A percentile compares a stretch with the other conserved stretches of the same genome.
Conservation (phyloP, 371 early-diverging fungal species). For the Mortierella sp. region DNA sequence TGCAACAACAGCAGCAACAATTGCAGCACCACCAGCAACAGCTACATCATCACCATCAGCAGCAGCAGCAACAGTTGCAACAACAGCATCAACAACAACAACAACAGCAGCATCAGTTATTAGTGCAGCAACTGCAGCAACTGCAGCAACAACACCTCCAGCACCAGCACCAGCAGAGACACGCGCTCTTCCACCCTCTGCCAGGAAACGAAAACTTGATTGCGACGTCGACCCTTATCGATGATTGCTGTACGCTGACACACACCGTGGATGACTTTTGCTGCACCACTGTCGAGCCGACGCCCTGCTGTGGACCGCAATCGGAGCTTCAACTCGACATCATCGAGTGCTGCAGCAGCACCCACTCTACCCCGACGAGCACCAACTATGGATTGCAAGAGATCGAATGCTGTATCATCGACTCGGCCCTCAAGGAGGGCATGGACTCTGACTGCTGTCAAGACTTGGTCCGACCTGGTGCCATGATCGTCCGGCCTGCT, state of each 20-base stretch:
- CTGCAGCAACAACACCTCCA: conserved; percentile 15
- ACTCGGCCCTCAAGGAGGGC: conserved; percentile 42
- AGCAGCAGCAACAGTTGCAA: neutral
- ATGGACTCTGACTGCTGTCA: conserved; percentile 55
- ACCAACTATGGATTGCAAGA: conserved; percentile 35
- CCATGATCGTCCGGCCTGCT: conserved; percentile 12
- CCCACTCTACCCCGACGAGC: conserved; percentile 24
- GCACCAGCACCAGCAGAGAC: conserved; percentile 14
- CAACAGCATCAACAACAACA: conserved; percentile 24
- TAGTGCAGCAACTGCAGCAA: conserved; percentile 8
- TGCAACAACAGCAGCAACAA: conserved; percentile 26
- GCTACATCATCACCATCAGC: conserved; percentile 2
- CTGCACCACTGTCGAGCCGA: conserved; percentile 45
- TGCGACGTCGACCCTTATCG: conserved; percentile 14
- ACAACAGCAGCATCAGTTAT: conserved; percentile 42
- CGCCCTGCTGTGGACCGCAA: conserved; percentile 41
- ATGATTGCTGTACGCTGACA: conserved; percentile 47
- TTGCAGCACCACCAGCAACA: neutral
- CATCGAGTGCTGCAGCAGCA: conserved; percentile 39
- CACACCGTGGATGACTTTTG: conserved; percentile 49
- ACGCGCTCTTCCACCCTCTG: neutral
- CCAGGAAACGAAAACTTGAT: neutral
- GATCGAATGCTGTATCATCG: conserved; percentile 51
- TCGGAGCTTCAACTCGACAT: conserved; percentile 27
- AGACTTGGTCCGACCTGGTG: conserved; percentile 27